Evolutionary conservation across 768 basidiomycete species (phyloP).

Genomic region (Termitomyces sp.): DNA sequence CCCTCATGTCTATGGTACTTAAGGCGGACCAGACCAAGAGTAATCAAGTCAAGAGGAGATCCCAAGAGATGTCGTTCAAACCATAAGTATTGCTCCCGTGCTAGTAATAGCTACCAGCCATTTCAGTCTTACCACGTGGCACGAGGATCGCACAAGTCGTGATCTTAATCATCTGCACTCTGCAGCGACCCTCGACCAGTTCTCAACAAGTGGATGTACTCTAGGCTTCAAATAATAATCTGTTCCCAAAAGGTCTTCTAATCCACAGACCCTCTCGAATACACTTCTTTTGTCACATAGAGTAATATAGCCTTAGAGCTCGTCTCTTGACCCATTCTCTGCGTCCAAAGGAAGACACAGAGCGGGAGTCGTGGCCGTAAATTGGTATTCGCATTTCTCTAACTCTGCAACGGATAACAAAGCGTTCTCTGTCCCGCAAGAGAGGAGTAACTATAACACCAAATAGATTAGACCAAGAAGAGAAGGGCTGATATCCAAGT

Average conservation of each 20-base stretch:
- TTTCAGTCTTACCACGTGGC: too few species aligned
- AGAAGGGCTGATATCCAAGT: neutral
- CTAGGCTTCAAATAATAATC: too few species aligned
- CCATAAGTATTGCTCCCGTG: too few species aligned
- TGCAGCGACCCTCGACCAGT: too few species aligned
- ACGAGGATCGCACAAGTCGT: too few species aligned
- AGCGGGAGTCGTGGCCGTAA: conserved; percentile 83
- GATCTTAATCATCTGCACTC: too few species aligned
- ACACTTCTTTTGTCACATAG: neutral
- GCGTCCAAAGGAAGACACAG: conserved; percentile 61
- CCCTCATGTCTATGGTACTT: too few species aligned
- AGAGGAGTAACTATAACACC: conserved; percentile 64
- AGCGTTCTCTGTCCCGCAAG: conserved; percentile 84
- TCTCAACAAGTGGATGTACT: too few species aligned
- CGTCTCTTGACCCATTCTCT: conserved; percentile 33
- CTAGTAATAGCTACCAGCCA: too few species aligned
- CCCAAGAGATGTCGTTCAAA: too few species aligned
- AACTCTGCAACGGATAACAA: conserved; percentile 79
- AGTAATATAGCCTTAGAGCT: conserved; percentile 27
- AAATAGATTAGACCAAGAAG: conserved; percentile 5
- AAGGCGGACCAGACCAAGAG: too few species aligned
- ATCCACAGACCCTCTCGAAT: neutral
- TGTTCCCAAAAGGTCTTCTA: neutral
- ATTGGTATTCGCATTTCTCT: conserved; percentile 94
- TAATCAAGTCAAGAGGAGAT: too few species aligned